Conservation (phyloP, 2,329 filamentous ascomycete species). For the Hymenoscyphus fraxineus region DNA sequence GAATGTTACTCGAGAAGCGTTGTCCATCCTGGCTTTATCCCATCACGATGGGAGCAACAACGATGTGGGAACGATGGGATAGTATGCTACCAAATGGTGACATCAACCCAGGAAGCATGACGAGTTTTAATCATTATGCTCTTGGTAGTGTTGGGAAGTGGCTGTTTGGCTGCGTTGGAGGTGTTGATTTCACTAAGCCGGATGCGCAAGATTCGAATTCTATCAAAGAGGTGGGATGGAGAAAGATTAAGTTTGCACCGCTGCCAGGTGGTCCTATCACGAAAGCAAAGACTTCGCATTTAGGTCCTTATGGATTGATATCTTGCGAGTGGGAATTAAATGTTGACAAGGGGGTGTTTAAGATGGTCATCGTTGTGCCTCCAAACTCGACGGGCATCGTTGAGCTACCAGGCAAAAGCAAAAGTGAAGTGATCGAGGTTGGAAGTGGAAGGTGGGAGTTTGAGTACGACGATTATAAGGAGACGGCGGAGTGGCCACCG, state of each 20-base stretch:
- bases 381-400: slow-evolving; percentile 24
- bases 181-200: slow-evolving; percentile 11
- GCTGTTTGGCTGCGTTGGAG: slow-evolving; percentile 33
- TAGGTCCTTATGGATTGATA: slow-evolving; percentile 32
- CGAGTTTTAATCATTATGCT: slow-evolving; percentile 30
- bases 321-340: slow-evolving; percentile 23
- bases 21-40: slow-evolving; percentile 34
- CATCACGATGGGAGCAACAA: slow-evolving; percentile 31
- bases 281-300: slow-evolving; percentile 30
- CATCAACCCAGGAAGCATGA: slow-evolving; percentile 30
- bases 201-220: neutral
- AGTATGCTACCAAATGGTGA: slow-evolving; percentile 28
- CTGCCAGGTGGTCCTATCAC: slow-evolving; percentile 34
- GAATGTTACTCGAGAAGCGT: slow-evolving; percentile 37
- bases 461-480: slow-evolving; percentile 10
- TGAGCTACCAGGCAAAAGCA: slow-evolving; percentile 25
- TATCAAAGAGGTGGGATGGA: slow-evolving; percentile 31
- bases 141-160: slow-evolving; percentile 25
- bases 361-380: slow-evolving; percentile 21
- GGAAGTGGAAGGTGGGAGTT: slow-evolving; percentile 23
- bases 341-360: slow-evolving; percentile 12
- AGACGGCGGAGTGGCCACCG: slow-evolving; percentile 22
- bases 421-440: slow-evolving; percentile 14
- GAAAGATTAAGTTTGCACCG: slow-evolving; percentile 30
- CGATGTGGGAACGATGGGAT: slow-evolving; percentile 31